Evolutionary conservation across 176 grass and related monocot species (phyloP).

Genomic region (Areca catechu): DNA sequence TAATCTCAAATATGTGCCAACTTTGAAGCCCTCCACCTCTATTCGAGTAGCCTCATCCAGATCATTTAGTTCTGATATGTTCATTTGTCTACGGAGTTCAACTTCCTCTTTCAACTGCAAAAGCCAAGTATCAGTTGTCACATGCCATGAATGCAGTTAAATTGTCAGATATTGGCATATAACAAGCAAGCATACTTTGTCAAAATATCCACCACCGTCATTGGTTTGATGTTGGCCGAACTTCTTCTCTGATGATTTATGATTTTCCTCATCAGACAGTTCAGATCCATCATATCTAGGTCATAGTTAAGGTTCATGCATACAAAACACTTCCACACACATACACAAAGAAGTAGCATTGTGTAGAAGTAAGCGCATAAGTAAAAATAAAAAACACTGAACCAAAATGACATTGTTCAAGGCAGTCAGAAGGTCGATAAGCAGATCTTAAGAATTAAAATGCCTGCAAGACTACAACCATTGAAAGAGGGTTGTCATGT

Average conservation of each 20-base stretch:
- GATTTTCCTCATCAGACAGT: constrained; percentile 45
- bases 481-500: too few relatives aligned
- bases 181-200: constrained; percentile 47
- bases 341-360: too few relatives aligned
- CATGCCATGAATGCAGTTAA: too few relatives aligned
- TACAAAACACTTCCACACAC: neutral
- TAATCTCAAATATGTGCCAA: constrained; percentile 81
- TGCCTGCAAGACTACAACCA: too few relatives aligned
- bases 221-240: constrained; percentile 40
- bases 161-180: neutral
- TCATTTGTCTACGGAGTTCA: constrained; percentile 76
- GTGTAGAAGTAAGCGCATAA: neutral
- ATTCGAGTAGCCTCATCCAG: constrained; percentile 75
- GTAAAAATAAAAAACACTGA: neutral
- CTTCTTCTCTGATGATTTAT: constrained; percentile 41
- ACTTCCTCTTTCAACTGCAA: constrained; percentile 86
- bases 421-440: too few relatives aligned
- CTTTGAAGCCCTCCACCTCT: constrained; percentile 86
- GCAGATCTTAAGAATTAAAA: too few relatives aligned
- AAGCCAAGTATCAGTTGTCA: constrained; percentile 8
- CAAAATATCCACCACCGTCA: constrained; percentile 57
- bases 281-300: constrained; percentile 70
- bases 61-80: constrained; percentile 73
- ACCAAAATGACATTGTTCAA: neutral
- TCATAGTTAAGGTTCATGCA: constrained; percentile 57